Evolutionary conservation across 2,329 filamentous ascomycete genomes (phyloP).

Genomic region (Phialocephala sp.): DNA sequence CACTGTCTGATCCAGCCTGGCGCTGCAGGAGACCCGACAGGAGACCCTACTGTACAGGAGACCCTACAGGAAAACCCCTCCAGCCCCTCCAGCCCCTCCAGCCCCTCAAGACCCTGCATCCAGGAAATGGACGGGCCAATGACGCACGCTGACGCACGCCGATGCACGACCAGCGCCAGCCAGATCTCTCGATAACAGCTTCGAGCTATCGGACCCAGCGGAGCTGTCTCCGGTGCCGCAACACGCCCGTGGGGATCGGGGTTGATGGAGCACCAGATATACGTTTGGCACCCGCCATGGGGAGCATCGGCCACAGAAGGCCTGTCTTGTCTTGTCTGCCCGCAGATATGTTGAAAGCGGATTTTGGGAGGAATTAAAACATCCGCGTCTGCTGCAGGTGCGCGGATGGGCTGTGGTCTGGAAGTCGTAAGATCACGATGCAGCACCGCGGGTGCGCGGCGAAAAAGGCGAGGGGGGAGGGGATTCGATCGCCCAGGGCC

Average conservation of each 20-base stretch:
- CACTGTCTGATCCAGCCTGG: background rate
- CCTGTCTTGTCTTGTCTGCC: background rate
- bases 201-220: background rate
- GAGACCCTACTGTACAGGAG: too few species aligned
- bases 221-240: background rate
- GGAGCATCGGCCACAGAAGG: background rate
- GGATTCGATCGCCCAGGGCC: background rate
- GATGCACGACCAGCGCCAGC: background rate
- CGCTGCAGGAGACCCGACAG: background rate
- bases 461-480: background rate
- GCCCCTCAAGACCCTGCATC: constrained; percentile 5
- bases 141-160: background rate
- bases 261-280: background rate
- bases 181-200: background rate
- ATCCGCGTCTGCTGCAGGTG: background rate
- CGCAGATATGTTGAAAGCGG: too few species aligned
- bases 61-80: too few species aligned
- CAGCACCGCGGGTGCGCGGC: background rate
- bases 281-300: background rate
- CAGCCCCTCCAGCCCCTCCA: too few species aligned
- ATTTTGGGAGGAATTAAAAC: too few species aligned
- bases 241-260: background rate
- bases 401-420: background rate
- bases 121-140: background rate
- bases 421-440: constrained; percentile 1